A percentile compares a stretch with the other conserved stretches of the same genome.
Evolutionary conservation across 2,329 filamentous ascomycete genomes (phyloP).

Genomic region (Lecanosticta acicola): DNA sequence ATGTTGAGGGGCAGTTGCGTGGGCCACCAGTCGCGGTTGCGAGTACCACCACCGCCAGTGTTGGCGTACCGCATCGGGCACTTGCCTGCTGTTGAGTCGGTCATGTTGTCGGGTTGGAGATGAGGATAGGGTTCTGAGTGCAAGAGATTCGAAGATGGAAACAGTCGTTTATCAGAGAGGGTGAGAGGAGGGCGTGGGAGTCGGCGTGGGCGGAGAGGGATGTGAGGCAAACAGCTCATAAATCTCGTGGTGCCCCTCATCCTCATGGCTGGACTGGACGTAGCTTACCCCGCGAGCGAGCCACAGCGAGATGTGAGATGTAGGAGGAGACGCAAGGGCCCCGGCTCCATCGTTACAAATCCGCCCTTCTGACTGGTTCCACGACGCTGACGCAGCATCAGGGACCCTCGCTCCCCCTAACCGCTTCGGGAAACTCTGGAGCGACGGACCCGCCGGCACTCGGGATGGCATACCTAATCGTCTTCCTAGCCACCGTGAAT

Average conservation of each 20-base stretch:
- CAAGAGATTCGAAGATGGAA: not conserved
- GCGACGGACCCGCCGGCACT: not conserved
- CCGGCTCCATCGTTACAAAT: no score
- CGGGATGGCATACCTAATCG: not conserved
- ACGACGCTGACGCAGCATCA: not conserved
- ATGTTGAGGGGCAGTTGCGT: conserved; percentile 62
- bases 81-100: conserved; percentile 14
- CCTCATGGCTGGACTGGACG: no score
- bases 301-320: no score
- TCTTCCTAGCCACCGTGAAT: not conserved
- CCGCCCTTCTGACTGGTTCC: not conserved
- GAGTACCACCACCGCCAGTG: conserved; percentile 50
- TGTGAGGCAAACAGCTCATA: no score
- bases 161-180: not conserved
- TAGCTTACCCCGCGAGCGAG: no score
- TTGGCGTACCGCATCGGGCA: conserved; percentile 30
- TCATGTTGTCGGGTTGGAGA: conserved; percentile 17
- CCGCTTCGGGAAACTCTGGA: not conserved
- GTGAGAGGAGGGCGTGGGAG: not conserved
- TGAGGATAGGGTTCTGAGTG: not conserved
- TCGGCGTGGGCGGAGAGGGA: not conserved
- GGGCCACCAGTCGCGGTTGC: conserved; percentile 71
- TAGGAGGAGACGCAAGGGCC: no score
- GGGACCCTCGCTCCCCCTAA: not conserved
- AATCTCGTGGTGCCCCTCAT: no score